Evolutionary conservation across 2,329 filamentous ascomycete genomes (phyloP).

Genomic region (Paradendryphiella salina): DNA sequence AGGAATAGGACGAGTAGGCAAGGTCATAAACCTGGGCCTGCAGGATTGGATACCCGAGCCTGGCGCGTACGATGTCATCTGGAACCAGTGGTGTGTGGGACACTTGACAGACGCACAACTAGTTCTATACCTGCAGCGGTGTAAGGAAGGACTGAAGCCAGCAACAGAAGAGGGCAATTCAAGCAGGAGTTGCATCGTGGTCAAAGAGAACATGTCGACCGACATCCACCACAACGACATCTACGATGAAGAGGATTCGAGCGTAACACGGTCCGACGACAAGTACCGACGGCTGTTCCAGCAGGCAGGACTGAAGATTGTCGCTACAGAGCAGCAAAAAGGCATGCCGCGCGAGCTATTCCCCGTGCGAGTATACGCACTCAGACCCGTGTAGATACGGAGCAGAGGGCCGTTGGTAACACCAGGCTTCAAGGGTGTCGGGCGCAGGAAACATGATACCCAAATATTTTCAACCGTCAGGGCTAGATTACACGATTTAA

Average conservation of each 20-base stretch:
- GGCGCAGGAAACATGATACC: slow-evolving; percentile 11
- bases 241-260: slow-evolving; percentile 75
- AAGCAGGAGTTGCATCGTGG: slow-evolving; percentile 61
- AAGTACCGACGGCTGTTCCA: slow-evolving; percentile 73
- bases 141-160: slow-evolving; percentile 55
- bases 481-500: too few species aligned
- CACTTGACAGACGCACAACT: slow-evolving; percentile 78
- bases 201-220: slow-evolving; percentile 79
- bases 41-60: slow-evolving; percentile 66
- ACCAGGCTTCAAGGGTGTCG: not conserved
- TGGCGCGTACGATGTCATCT: slow-evolving; percentile 74
- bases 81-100: slow-evolving; percentile 88
- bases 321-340: slow-evolving; percentile 47
- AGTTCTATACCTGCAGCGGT: slow-evolving; percentile 66
- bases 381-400: slow-evolving; percentile 57
- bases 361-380: slow-evolving; percentile 77
- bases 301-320: slow-evolving; percentile 66
- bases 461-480: not conserved
- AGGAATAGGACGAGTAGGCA: slow-evolving; percentile 57
- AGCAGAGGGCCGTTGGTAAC: not conserved
- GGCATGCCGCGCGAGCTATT: slow-evolving; percentile 71
- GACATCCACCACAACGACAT: slow-evolving; percentile 61
- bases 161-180: slow-evolving; percentile 36
- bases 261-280: slow-evolving; percentile 73
- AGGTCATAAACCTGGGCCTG: slow-evolving; percentile 72